Base-by-base conservation (phyloP, 2,329 filamentous ascomycete genomes). In the Thielaviopsis musarum region DNA sequence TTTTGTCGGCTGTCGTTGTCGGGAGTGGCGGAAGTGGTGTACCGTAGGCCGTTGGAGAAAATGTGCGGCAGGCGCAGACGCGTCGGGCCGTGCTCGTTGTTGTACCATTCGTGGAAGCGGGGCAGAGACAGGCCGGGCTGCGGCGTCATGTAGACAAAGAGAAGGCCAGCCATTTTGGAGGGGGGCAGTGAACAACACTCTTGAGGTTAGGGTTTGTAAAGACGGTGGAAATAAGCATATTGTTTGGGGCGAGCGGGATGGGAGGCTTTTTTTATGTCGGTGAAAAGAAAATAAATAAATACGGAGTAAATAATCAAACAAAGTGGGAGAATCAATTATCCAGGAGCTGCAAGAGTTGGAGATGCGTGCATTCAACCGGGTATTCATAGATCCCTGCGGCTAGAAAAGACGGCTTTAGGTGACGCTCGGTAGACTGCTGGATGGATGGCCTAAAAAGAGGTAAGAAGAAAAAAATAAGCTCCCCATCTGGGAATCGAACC, bases 31-130 rank as follows among this genome's bases (percentile, higher is more conserved):
- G 73, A 79, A n/a, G n/a, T n/a, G 9, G 87, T 85, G 72, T 90
- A 95, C 52, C 89, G 84, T 65, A 93, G 84, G 61, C 89, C 89
- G 69, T 88, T 93, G 65, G 73, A 69, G 68, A 82, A 82, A 68
- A 91, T 83, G 66, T 85, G 83, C 3, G 87, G 81, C 15, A 94
- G 73, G 55, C 88, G 84, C 6, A 94, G 79, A 54, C 89, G 85
- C 17, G 83, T 81, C 19, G 89, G 89, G 58, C 89, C 89, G 72
- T 95, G 89, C 73, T 95, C 89, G 70, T 90, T 93, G 74, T 94
- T 91, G 75, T 95, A 95, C 87, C 88, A 91, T 69, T 94, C 88
- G 71, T 94, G 86, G 72, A 95, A 94, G 66, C 87, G 82, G 63
- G 80, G 75, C 54, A 78, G 71, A 59, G 83, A 75, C 65, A 89